phyloP scores from a whole-genome alignment of 2,329 filamentous ascomycete genomes.

The Scleromitrula shiraiana region DNA sequence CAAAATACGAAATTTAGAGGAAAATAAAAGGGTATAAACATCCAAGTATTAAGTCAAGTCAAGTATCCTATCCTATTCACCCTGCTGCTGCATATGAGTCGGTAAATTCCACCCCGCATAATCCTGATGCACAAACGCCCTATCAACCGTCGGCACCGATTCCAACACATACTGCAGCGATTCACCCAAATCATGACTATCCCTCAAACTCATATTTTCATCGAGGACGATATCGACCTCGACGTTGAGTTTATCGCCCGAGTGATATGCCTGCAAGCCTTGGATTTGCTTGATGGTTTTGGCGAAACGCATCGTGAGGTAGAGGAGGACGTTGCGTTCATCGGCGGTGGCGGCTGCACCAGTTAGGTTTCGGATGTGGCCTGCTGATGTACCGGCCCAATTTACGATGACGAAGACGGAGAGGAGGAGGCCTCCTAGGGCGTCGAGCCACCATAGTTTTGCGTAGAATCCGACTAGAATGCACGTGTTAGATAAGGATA shows the following conservation, averaged over 20 bases:
- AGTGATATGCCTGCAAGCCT: constrained; percentile 49
- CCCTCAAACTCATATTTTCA: constrained; percentile 42
- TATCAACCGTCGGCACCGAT: constrained; percentile 35
- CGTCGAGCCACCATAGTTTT: constrained; percentile 59
- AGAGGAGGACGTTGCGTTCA: constrained; percentile 49
- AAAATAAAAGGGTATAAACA: too few species aligned
- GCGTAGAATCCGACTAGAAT: constrained; percentile 45
- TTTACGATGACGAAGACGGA: constrained; percentile 63
- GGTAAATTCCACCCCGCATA: constrained; percentile 31
- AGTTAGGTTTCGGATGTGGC: constrained; percentile 50
- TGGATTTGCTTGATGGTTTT: constrained; percentile 47
- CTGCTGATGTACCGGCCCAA: constrained; percentile 54
- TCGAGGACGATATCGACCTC: constrained; percentile 53
- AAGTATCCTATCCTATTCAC: background rate
- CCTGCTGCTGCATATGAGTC: constrained; percentile 31
- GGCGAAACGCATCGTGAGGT: constrained; percentile 49
- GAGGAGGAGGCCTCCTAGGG: constrained; percentile 51
- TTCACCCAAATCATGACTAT: constrained; percentile 52
- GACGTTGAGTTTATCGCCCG: constrained; percentile 54
- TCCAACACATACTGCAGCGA: constrained; percentile 56
- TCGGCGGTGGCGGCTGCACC: constrained; percentile 47
- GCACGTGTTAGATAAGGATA: background rate
- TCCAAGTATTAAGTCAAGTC: background rate
- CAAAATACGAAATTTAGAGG: too few species aligned
- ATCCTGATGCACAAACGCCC: constrained; percentile 35